Evolutionary conservation across 257 asterid species (phyloP).

Genomic region (Scutellaria barbata): DNA sequence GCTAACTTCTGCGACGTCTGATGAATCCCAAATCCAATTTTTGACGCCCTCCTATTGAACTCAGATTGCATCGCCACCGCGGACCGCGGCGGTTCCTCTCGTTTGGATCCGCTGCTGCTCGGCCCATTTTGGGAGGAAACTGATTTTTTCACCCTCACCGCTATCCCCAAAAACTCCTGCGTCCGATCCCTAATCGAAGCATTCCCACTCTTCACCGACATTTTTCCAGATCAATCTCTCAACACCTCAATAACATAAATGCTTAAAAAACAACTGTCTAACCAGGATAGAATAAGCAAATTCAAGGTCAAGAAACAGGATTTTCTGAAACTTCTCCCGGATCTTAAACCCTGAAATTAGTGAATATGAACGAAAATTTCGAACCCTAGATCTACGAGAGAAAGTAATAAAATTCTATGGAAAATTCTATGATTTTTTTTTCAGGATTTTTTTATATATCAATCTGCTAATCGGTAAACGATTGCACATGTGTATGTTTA

Average conservation of each 20-base stretch:
- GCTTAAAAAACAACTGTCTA: background rate
- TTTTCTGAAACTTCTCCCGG: constrained; percentile 8
- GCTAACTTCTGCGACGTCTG: constrained; percentile 94
- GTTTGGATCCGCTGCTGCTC: constrained; percentile 61
- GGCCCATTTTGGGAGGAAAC: constrained; percentile 61
- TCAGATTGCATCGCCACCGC: constrained; percentile 83
- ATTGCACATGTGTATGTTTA: background rate
- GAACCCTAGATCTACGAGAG: constrained; percentile 51
- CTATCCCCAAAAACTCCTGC: constrained; percentile 69
- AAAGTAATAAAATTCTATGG: constrained; percentile 30
- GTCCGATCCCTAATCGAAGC: constrained; percentile 93
- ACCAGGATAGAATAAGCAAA: background rate
- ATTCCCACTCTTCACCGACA: constrained; percentile 66
- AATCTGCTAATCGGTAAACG: background rate
- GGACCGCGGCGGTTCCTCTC: constrained; percentile 58
- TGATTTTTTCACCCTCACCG: constrained; percentile 68
- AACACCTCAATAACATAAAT: constrained; percentile 33
- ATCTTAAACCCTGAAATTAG: constrained; percentile 39
- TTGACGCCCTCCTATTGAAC: constrained; percentile 83
- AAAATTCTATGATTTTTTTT: background rate
- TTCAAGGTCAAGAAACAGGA: constrained; percentile 28
- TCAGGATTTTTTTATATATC: too few relatives aligned
- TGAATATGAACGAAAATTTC: constrained; percentile 22
- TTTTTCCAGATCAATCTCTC: constrained; percentile 32
- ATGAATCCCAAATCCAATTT: constrained; percentile 83